A percentile compares a stretch with the other conserved stretches of the same genome.
Evolutionary conservation across 2,329 filamentous ascomycete species (phyloP).

Genomic region (Thielaviopsis euricoi): DNA sequence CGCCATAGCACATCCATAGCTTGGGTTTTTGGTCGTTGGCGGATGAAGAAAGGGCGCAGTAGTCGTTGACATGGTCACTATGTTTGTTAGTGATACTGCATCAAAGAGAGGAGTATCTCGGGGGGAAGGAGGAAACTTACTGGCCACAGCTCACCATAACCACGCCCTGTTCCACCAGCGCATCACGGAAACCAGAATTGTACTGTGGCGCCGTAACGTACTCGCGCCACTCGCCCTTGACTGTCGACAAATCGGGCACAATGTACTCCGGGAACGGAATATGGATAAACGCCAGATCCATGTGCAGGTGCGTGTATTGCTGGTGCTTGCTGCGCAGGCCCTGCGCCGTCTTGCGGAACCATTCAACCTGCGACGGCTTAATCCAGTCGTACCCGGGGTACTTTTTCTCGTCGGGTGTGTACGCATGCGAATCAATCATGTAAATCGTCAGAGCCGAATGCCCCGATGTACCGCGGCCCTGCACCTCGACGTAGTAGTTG

Average conservation of each 20-base stretch:
- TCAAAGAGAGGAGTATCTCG: background rate
- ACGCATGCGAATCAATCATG: slow-evolving; percentile 81
- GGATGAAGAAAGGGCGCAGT: slow-evolving; percentile 55
- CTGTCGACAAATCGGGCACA: slow-evolving; percentile 37
- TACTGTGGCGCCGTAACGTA: slow-evolving; percentile 72
- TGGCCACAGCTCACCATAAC: slow-evolving; percentile 84
- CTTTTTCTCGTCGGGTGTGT: slow-evolving; percentile 74
- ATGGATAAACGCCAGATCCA: slow-evolving; percentile 94
- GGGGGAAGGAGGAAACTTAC: slow-evolving; percentile 34
- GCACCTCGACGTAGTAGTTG: slow-evolving; percentile 85
- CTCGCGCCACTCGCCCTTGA: slow-evolving; percentile 57
- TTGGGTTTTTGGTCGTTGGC: slow-evolving; percentile 38
- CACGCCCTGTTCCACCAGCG: slow-evolving; percentile 70
- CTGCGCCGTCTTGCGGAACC: slow-evolving; percentile 71
- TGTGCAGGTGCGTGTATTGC: slow-evolving; percentile 79
- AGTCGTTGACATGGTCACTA: slow-evolving; percentile 91
- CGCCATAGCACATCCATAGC: slow-evolving; percentile 97
- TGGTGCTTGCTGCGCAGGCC: slow-evolving; percentile 60
- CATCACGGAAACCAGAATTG: slow-evolving; percentile 87
- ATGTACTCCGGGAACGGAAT: slow-evolving; percentile 88
- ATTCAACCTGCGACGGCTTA: slow-evolving; percentile 83
- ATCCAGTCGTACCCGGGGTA: slow-evolving; percentile 96
- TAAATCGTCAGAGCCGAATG: slow-evolving; percentile 93
- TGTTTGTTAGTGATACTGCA: slow-evolving; percentile 6
- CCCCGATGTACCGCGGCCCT: slow-evolving; percentile 60